Base-by-base conservation (phyloP, 2,329 filamentous ascomycete genomes). In the Stemphylium beticola region DNA sequence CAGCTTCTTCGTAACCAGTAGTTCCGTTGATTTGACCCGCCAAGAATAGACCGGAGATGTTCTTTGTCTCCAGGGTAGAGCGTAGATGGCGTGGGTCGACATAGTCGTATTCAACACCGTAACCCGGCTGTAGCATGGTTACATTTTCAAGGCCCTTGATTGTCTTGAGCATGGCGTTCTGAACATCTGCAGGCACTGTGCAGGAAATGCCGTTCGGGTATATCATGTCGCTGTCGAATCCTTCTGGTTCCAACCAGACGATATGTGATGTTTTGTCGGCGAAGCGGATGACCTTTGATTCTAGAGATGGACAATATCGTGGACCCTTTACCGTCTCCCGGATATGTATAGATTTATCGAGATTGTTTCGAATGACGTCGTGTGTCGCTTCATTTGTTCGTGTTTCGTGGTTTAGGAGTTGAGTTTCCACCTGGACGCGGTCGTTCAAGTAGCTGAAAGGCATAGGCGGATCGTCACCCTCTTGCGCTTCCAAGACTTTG, bases 11-110 rank as follows among this genome's bases (percentile, higher is more conserved):
- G 73, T 99, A 99, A 3, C 95, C 95, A 0, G 95, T 99, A 0
- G 95, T 99, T 40, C 95, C 95, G 74, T 99, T 99, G 75, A 99
- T 97, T 74, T 99, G 95, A 4, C 95, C 95, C 0, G 95, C 95
- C 29, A 99, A 83, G 77, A 90, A 99, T 11, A 99, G 84, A 1
- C 95, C 95, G 7, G 81, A 81, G 58, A 99, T 96, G 18, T 89
- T 83, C 76, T 98, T 99, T 1, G 95, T 98, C 76, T 99, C 95
- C 7, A 99, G 84, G 0, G 93, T 95, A n/a, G 90, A 86, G 61
- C 88, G 89, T 3, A 99, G 82, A 64, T 90, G 89, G 47, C 95
- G 88, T 15, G 95, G 95, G 71, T 99, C 95, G 15, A 99, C 91
- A 74, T 99, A 99, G 78, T 98, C 95, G 75, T 99, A 99, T 74